Base-by-base conservation (phyloP, 805 yeast genomes). In the Yamadazyma nakazawae region DNA sequence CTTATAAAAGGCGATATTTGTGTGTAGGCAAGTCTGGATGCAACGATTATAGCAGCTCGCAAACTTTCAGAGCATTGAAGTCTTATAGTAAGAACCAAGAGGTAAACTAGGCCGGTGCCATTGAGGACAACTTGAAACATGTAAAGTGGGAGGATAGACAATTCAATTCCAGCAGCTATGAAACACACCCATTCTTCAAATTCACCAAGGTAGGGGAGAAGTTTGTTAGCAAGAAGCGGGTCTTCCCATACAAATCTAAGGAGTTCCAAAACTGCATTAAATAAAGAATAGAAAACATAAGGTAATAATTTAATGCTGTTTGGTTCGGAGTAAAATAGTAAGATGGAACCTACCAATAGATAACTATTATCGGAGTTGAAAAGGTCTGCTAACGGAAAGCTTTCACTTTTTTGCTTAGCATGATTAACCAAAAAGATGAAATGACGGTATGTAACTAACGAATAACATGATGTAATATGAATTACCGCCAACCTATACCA, bases 361-460 rank as follows among this genome's bases (percentile, higher is more conserved):
- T 56, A 59, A 19, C 65, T 58, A 44, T 60, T 64, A 34, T 68
- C 72, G 6, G 69, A 60, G 32, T 57, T 53, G 34, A 66, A 46
- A 12, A 45, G 17, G n/a, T 11, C 12, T 6, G 43, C 17, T 3
- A 45, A 9, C 4, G 40, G 40, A 19, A 38, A 13, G 2, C 3
- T 10, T 5, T n/a, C n/a, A 5, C 16, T 2, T n/a, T 5, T 16
- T 2, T 11, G 34, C n/a, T 17, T 30, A 19, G 11, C 8, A 10
- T 32, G 6, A 10, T 19, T 52, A 39, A 64, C 42, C 2, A 63
- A 63, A 10, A 40, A 14, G 19, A 28, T 34, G 12, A 38, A 34
- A 24, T 44, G 47, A 11, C 43, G 42, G 24, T 38, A 44, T 3
- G 57, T 48, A 2, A 61, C 61, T 34, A 59, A 37, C 2, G 50